Conservation (phyloP, 176 grass and related monocot genomes). For the Dendrocalamus sinicus region DNA sequence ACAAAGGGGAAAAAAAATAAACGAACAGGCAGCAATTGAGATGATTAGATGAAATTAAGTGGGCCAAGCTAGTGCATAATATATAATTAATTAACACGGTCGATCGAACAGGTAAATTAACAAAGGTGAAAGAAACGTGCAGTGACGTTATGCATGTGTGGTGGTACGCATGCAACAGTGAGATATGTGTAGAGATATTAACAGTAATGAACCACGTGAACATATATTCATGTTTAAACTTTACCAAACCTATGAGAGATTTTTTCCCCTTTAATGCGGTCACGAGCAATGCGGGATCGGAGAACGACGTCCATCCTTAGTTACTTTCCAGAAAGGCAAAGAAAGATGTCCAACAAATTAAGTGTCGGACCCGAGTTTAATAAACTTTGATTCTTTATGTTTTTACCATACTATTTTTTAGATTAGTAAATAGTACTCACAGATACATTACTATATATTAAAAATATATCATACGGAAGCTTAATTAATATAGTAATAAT, state of each 20-base stretch:
- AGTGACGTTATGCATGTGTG: neutral
- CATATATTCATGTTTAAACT: neutral
- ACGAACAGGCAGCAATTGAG: neutral
- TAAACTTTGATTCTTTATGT: too few relatives aligned
- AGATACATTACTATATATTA: too few relatives aligned
- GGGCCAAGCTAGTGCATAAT: neutral
- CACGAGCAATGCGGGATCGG: neutral
- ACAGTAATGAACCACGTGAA: neutral
- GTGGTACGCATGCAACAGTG: neutral
- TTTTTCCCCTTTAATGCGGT: neutral
- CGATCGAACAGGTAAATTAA: neutral
- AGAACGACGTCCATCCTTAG: neutral
- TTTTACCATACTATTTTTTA: too few relatives aligned
- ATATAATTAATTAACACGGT: neutral
- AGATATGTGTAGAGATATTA: neutral
- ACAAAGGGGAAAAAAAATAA: neutral
- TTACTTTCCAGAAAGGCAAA: neutral
- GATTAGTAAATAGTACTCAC: too few relatives aligned
- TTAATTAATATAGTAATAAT: too few relatives aligned
- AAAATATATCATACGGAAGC: too few relatives aligned
- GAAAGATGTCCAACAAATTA: neutral
- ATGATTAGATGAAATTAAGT: neutral
- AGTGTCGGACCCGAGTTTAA: too few relatives aligned
- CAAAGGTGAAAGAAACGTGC: neutral
- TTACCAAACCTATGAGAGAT: neutral